phyloP scores from a whole-genome alignment of 352 stramenopile genomes.

The Phytophthora nicotianae region DNA sequence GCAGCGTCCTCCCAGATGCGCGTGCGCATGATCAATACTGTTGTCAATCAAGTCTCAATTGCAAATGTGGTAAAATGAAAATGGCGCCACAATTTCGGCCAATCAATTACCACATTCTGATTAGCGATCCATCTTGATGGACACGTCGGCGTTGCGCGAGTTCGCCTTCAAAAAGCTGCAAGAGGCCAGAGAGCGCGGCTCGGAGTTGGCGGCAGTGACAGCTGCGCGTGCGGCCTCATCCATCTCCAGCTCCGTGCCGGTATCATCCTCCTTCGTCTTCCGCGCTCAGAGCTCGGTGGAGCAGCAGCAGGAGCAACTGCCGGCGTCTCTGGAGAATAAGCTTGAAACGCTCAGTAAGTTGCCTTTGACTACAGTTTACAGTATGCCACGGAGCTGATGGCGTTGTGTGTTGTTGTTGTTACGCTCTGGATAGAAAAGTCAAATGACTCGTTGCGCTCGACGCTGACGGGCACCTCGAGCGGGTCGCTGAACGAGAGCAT shows the following conservation, averaged over 20 bases:
- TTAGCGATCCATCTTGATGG: slow-evolving; percentile 37
- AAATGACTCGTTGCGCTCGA: slow-evolving; percentile 50
- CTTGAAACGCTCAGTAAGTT: slow-evolving; percentile 30
- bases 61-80: slow-evolving; percentile 10
- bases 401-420: slow-evolving; percentile 3
- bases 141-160: slow-evolving; percentile 68
- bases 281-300: slow-evolving; percentile 36
- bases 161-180: slow-evolving; percentile 82
- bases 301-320: slow-evolving; percentile 21
- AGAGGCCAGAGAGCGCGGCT: slow-evolving; percentile 66
- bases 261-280: slow-evolving; percentile 46
- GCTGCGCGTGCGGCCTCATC: slow-evolving; percentile 54
- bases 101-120: slow-evolving; percentile 14
- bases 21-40: slow-evolving; percentile 55
- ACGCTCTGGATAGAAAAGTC: slow-evolving; percentile 36
- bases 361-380: background rate
- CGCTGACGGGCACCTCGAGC: slow-evolving; percentile 36
- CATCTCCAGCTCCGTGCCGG: slow-evolving; percentile 54
- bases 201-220: slow-evolving; percentile 58
- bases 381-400: background rate
- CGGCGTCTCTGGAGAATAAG: slow-evolving; percentile 25
- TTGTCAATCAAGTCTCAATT: slow-evolving; percentile 6
- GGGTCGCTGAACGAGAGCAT: slow-evolving; percentile 52
- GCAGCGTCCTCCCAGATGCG: slow-evolving; percentile 81
- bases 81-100: slow-evolving; percentile 7